Percentiles rank a stretch among this genome's conserved stretches.
phyloP scores from a whole-genome alignment of 805 yeast genomes.

The Kodamaea neixiangensis region DNA sequence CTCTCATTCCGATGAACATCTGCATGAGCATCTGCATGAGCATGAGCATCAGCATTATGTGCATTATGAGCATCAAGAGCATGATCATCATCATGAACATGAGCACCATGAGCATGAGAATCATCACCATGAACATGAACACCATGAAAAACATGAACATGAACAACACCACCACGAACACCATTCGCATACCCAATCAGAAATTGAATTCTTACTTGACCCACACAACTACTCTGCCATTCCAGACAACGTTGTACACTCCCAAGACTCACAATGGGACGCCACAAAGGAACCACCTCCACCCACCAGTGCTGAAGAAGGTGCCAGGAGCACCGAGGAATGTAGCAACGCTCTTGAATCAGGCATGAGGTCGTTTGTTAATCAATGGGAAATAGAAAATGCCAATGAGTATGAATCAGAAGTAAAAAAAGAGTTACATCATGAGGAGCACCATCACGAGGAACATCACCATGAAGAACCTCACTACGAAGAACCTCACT shows the following conservation, averaged over 20 bases:
- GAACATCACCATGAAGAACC: neutral
- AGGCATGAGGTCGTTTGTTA: conserved; percentile 20
- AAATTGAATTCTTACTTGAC: conserved; percentile 25
- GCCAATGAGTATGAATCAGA: conserved; percentile 3
- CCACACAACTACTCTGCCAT: conserved; percentile 32
- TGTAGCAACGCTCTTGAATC: conserved; percentile 3
- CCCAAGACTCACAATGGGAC: conserved; percentile 41
- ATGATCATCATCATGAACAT: neutral
- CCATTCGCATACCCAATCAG: conserved; percentile 14
- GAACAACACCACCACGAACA: neutral
- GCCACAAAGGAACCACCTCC: conserved; percentile 49
- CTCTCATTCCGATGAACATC: neutral
- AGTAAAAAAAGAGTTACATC: neutral
- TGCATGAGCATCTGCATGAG: neutral
- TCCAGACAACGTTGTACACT: conserved; percentile 11
- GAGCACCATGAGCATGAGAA: neutral
- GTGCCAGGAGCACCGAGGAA: conserved; percentile 1
- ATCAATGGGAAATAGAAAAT: conserved; percentile 31
- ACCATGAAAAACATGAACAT: neutral
- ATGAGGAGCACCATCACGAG: neutral
- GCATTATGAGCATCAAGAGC: neutral
- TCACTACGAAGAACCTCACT: neutral
- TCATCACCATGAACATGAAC: neutral
- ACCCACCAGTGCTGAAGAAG: neutral
- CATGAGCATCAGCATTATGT: neutral